A percentile compares a stretch with the other conserved stretches of the same genome.
Evolutionary conservation across 2,329 filamentous ascomycete species (phyloP).

Genomic region (Aspergillus fijiensis): DNA sequence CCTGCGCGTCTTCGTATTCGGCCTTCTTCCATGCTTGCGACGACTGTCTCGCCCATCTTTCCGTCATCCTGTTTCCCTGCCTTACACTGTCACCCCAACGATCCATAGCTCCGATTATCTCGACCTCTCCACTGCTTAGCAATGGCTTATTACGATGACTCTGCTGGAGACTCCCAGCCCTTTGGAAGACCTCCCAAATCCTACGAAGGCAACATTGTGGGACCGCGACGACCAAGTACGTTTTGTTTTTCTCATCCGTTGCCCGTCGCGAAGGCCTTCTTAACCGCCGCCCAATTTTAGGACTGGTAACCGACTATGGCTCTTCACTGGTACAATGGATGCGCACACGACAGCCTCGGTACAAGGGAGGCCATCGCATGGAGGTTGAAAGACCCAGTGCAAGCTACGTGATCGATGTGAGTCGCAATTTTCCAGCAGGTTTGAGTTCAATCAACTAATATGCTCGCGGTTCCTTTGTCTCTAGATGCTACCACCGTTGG

Average conservation of each 20-base stretch:
- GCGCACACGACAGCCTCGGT: slow-evolving; percentile 74
- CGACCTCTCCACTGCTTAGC: slow-evolving; percentile 10
- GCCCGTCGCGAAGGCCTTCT: neutral
- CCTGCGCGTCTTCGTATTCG: neutral
- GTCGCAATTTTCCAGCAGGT: slow-evolving; percentile 32
- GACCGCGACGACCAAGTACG: slow-evolving; percentile 44
- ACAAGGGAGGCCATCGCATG: slow-evolving; percentile 67
- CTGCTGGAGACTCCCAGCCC: slow-evolving; percentile 35
- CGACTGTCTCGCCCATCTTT: slow-evolving; percentile 13
- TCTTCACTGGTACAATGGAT: slow-evolving; percentile 90
- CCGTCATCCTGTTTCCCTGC: slow-evolving; percentile 15
- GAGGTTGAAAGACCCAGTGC: slow-evolving; percentile 81
- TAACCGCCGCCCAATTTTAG: slow-evolving; percentile 47
- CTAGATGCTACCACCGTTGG: slow-evolving; percentile 83
- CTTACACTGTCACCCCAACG: neutral
- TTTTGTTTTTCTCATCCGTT: slow-evolving; percentile 8
- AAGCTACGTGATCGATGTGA: slow-evolving; percentile 86
- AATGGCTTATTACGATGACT: slow-evolving; percentile 44
- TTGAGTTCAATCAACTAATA: neutral
- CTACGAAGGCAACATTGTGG: slow-evolving; percentile 35
- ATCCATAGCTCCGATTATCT: neutral
- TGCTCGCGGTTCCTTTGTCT: slow-evolving; percentile 7
- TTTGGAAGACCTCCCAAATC: slow-evolving; percentile 32
- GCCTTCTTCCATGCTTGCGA: slow-evolving; percentile 18
- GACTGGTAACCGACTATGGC: slow-evolving; percentile 89